Conservation (phyloP, 768 basidiomycete species). For the Rhodotorula babjevae region DNA sequence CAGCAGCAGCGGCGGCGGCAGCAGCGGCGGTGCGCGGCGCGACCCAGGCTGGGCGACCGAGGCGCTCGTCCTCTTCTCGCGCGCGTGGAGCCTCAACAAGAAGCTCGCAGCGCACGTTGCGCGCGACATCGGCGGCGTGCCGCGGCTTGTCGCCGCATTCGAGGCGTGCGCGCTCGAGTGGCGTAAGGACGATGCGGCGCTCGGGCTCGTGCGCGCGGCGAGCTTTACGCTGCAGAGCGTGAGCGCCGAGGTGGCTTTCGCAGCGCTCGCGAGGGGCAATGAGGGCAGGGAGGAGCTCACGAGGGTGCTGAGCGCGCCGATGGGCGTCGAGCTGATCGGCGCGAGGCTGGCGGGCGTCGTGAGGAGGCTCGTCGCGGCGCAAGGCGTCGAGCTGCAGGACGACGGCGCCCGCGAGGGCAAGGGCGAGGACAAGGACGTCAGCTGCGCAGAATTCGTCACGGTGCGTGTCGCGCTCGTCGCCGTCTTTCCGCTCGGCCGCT, state of each 20-base stretch:
- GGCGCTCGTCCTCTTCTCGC: slow-evolving; percentile 61
- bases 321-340: neutral
- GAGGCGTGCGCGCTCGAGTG: slow-evolving; percentile 59
- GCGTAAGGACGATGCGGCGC: slow-evolving; percentile 72
- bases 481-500: neutral
- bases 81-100: slow-evolving; percentile 79
- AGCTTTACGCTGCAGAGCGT: slow-evolving; percentile 89
- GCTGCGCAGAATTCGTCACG: slow-evolving; percentile 71
- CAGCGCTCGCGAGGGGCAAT: slow-evolving; percentile 41
- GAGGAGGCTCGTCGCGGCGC: slow-evolving; percentile 11
- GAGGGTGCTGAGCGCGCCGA: slow-evolving; percentile 3
- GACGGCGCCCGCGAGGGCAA: neutral
- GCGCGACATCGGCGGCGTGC: neutral
- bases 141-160: slow-evolving; percentile 12
- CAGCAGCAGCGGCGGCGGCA: too few species aligned
- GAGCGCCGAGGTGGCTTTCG: slow-evolving; percentile 77
- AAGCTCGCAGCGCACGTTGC: slow-evolving; percentile 17
- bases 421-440: slow-evolving; percentile 48
- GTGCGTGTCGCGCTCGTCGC: slow-evolving; percentile 43
- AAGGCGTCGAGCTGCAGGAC: slow-evolving; percentile 3
- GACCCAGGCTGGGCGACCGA: slow-evolving; percentile 8
- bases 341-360: neutral
- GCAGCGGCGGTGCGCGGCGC: too few species aligned
- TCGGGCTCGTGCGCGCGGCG: slow-evolving; percentile 79
- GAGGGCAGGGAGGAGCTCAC: slow-evolving; percentile 53